These are phyloP conservation scores for Penicillium sclerotigenum DNA, from an alignment of 2,329 filamentous ascomycete species.

Conservation along the genomic window DNA sequence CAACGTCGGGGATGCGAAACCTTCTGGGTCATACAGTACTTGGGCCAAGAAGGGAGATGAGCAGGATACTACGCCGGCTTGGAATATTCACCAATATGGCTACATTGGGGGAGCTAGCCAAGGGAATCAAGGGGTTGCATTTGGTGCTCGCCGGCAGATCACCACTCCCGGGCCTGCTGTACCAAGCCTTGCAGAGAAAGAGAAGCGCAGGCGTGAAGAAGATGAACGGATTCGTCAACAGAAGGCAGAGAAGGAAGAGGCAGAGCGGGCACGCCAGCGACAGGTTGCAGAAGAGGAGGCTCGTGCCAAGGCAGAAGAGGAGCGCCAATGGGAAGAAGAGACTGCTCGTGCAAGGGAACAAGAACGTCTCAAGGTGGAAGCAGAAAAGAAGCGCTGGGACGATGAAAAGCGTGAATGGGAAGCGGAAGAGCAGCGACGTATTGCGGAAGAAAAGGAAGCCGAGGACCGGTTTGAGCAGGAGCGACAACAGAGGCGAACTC, in stretches of 20 bases:
- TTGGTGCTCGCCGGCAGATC: constrained; percentile 89
- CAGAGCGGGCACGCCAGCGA: constrained; percentile 47
- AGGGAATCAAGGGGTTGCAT: constrained; percentile 88
- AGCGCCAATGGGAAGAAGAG: constrained; percentile 49
- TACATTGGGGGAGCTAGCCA: constrained; percentile 98
- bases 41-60: constrained; percentile 89
- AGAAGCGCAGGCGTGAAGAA: constrained; percentile 62
- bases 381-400: constrained; percentile 47
- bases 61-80: constrained; percentile 76
- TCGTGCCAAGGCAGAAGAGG: constrained; percentile 44
- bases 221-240: constrained; percentile 51
- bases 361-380: constrained; percentile 44
- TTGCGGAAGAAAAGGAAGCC: constrained; percentile 69
- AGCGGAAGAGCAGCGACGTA: constrained; percentile 68
- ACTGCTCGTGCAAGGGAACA: constrained; percentile 51
- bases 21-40: constrained; percentile 65
- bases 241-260: constrained; percentile 47
- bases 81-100: constrained; percentile 98
- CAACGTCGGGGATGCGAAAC: constrained; percentile 57
- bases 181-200: constrained; percentile 79
- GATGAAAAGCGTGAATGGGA: constrained; percentile 68
- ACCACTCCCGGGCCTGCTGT: constrained; percentile 77
- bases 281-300: constrained; percentile 53
- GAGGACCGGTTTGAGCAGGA: constrained; percentile 67
- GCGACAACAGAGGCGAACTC: constrained; percentile 57